Conservation (phyloP, 306 rosid genomes). For the Dalbergia cultrata region DNA sequence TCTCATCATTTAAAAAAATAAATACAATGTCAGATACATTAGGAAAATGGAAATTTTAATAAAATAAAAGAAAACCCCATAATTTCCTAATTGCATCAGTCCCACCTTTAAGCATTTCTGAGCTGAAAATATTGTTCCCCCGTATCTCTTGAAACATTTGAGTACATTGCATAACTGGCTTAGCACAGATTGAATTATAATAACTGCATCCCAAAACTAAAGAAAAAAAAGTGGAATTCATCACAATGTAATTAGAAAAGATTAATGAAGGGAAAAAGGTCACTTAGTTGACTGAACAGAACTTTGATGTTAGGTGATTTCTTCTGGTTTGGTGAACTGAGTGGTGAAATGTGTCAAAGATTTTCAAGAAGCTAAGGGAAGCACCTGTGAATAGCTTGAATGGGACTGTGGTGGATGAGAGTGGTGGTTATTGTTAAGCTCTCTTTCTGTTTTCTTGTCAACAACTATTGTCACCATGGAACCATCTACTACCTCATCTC, state of each 20-base stretch:
- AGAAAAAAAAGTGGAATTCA: constrained; percentile 41
- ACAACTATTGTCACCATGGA: constrained; percentile 70
- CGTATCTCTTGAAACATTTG: constrained; percentile 40
- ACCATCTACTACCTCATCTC: constrained; percentile 66
- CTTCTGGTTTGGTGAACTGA: constrained; percentile 58
- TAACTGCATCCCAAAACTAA: constrained; percentile 37
- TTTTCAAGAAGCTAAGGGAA: constrained; percentile 67
- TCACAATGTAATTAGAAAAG: constrained; percentile 51
- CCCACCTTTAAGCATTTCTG: constrained; percentile 57
- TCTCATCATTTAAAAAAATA: constrained; percentile 48
- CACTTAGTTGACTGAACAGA: constrained; percentile 36
- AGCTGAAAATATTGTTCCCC: constrained; percentile 52
- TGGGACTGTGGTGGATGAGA: constrained; percentile 53
- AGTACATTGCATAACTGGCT: constrained; percentile 49
- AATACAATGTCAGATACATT: constrained; percentile 52
- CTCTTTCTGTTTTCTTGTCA: constrained; percentile 66
- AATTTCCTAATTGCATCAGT: constrained; percentile 52
- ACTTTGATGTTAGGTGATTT: constrained; percentile 60
- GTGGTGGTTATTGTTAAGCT: constrained; percentile 47
- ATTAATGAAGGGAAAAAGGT: constrained; percentile 21
- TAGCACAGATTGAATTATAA: constrained; percentile 56
- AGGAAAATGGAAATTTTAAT: constrained; percentile 41
- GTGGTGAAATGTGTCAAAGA: constrained; percentile 55
- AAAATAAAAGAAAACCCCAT: constrained; percentile 48
- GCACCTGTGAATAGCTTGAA: constrained; percentile 83